These are phyloP conservation scores for Lichtheimia ramosa DNA, from an alignment of 371 early-diverging fungal species.

Conservation along the genomic window DNA sequence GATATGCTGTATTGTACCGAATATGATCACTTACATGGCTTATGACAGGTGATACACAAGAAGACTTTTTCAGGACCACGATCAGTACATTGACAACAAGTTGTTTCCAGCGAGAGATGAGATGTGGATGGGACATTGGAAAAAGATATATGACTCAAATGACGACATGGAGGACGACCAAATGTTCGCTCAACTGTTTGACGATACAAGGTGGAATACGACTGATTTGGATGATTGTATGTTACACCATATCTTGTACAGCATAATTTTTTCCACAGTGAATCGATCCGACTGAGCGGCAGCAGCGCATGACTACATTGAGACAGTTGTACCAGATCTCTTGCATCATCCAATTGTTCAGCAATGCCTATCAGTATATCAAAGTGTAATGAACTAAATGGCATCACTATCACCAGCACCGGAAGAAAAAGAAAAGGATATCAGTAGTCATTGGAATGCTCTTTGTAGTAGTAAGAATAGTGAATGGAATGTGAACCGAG, in stretches of 20 bases:
- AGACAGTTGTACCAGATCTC: constrained; percentile 9
- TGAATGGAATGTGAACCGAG: no score
- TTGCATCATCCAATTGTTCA: constrained; percentile 5
- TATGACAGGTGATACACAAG: constrained; percentile 18
- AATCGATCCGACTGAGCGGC: constrained; percentile 11
- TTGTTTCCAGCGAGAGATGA: constrained; percentile 4
- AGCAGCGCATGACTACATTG: constrained; percentile 6
- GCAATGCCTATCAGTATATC: constrained; percentile 15
- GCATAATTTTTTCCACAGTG: constrained; percentile 26
- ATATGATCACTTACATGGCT: background rate
- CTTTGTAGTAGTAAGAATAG: no score
- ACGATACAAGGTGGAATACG: constrained; percentile 18
- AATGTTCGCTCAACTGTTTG: constrained; percentile 3
- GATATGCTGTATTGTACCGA: no score
- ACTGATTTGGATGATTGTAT: constrained; percentile 31
- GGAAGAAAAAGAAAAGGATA: background rate
- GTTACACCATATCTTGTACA: constrained; percentile 16
- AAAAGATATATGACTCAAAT: constrained; percentile 4
- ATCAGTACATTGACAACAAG: background rate
- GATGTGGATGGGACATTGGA: background rate
- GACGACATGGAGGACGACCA: constrained; percentile 24
- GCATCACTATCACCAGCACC: background rate
- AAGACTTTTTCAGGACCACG: constrained; percentile 18
- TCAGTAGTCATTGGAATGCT: no score
- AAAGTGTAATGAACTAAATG: constrained; percentile 4